These are phyloP conservation scores for Penicillium expansum DNA, from an alignment of 2,329 filamentous ascomycete species.

Conservation along the genomic window DNA sequence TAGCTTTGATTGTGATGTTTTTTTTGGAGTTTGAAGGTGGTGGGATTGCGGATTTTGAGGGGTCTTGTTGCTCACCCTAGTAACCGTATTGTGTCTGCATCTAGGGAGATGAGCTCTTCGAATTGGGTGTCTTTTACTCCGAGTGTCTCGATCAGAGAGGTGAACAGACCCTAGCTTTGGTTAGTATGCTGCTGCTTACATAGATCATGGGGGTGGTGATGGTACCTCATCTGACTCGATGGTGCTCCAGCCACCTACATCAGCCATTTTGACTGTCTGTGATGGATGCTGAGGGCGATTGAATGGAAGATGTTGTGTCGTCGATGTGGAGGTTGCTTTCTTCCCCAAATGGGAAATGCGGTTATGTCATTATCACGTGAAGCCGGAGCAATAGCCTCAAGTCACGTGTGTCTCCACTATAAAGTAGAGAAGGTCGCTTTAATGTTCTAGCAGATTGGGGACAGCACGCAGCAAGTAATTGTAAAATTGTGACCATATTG, in stretches of 20 bases:
- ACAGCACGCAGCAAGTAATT: not conserved
- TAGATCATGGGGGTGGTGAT: slow-evolving; percentile 19
- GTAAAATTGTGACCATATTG: not conserved
- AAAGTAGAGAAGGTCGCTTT: not conserved
- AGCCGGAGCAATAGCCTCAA: not conserved
- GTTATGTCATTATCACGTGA: slow-evolving; percentile 19
- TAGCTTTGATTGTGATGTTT: not conserved
- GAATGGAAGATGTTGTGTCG: not conserved
- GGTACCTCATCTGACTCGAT: slow-evolving; percentile 94
- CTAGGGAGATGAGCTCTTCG: slow-evolving; percentile 89
- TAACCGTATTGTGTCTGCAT: slow-evolving; percentile 58
- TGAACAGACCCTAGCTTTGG: slow-evolving; percentile 77
- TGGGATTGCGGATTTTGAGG: too few species aligned
- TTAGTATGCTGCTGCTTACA: slow-evolving; percentile 9
- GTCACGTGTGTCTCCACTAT: not conserved
- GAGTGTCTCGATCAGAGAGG: slow-evolving; percentile 87
- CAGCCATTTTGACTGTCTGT: slow-evolving; percentile 51
- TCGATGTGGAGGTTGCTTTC: slow-evolving; percentile 1
- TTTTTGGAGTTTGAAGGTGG: not conserved
- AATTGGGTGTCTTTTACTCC: slow-evolving; percentile 94
- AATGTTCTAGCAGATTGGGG: not conserved
- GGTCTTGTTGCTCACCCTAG: slow-evolving; percentile 37
- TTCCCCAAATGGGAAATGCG: slow-evolving; percentile 9
- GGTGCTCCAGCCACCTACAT: slow-evolving; percentile 78
- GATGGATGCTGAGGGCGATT: slow-evolving; percentile 42